These are phyloP conservation scores for Sclerotinia nivalis DNA, from an alignment of 2,329 filamentous ascomycete species.

Conservation along the genomic window DNA sequence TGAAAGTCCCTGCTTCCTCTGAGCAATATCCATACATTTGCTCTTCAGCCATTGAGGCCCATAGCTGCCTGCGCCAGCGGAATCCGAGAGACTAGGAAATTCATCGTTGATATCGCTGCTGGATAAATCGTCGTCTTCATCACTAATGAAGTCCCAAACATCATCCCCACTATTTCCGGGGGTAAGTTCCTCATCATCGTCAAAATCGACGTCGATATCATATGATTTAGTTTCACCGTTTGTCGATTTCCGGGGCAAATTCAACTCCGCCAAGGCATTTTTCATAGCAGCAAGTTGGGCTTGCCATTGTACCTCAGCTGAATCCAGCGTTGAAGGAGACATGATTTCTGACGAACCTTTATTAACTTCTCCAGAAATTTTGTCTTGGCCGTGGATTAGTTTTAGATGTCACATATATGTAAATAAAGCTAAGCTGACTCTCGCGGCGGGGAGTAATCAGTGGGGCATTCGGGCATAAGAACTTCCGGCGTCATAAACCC, in stretches of 20 bases:
- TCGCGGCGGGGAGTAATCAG: slow-evolving; percentile 1
- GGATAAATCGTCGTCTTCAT: slow-evolving; percentile 65
- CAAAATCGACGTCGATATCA: slow-evolving; percentile 59
- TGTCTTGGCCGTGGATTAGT: not conserved
- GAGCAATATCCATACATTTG: slow-evolving; percentile 67
- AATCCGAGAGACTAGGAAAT: slow-evolving; percentile 36
- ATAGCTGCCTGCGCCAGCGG: slow-evolving; percentile 45
- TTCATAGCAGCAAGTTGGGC: slow-evolving; percentile 84
- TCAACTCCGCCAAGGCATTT: slow-evolving; percentile 74
- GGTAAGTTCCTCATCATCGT: slow-evolving; percentile 59
- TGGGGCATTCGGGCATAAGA: slow-evolving; percentile 19
- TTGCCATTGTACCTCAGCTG: slow-evolving; percentile 70
- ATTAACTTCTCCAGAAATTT: not conserved
- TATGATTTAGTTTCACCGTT: slow-evolving; percentile 52
- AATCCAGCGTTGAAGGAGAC: slow-evolving; percentile 19
- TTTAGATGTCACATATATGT: not conserved
- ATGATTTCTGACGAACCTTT: not conserved
- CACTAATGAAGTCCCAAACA: slow-evolving; percentile 89
- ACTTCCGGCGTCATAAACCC: slow-evolving; percentile 21
- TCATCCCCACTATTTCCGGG: slow-evolving; percentile 70
- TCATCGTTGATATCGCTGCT: slow-evolving; percentile 64
- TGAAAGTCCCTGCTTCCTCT: slow-evolving; percentile 65
- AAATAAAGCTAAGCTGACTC: slow-evolving; percentile 6
- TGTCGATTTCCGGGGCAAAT: slow-evolving; percentile 46
- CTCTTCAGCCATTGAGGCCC: slow-evolving; percentile 68